Evolutionary conservation across 2,329 filamentous ascomycete species (phyloP), one percentile per base, ranked within the genome.

Genomic region (Aspergillus calidoustus): DNA sequence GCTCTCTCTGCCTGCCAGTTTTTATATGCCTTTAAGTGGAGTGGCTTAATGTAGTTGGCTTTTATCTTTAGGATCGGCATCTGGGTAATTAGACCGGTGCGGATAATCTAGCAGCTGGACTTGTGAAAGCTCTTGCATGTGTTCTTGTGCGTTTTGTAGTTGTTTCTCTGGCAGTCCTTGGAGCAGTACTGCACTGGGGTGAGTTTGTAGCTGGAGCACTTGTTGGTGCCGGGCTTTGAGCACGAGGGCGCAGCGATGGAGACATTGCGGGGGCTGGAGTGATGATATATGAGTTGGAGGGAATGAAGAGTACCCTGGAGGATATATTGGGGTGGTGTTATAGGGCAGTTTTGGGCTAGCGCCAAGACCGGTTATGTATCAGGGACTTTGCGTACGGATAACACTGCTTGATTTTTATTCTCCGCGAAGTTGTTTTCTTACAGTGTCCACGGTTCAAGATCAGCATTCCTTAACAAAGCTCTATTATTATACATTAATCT

Each of bases 11-110:
- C 3, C 9, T 7, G 31, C 59, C 55, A 61, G 48, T 61, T 30
- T 15, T 55, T 55, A 49, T 57, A 64, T 25, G 31, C 34, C 2
- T n/a, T 13, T 6, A 62, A 49, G 3, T 23, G 52, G 23, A 57
- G 56, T 4, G 62, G 62, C 17, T 64, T 52, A 23, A 64, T 59
- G 34, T 59, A 61, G 28, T 57, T 51, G 7, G 55, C 52, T 11
- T 11, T 64, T 56, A 23, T 48, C 48, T 28, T n/a, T 17, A 6
- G 38, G 19, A n/a, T 53, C 31, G 9, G 59, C 46, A 5, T 38
- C n/a, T 7, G 43, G 3, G 31, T 41, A 13, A 47, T 43, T 15
- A 59, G 56, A 2, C 11, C 11, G 4, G 55, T 17, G 7, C 55
- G 55, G 44, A 60, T 57, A 13, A 64, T n/a, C 30, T 59, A 60